A percentile compares a stretch with the other conserved stretches of the same genome.
Conservation (phyloP, 257 asterid genomes). For the Nicotiana undulata region DNA sequence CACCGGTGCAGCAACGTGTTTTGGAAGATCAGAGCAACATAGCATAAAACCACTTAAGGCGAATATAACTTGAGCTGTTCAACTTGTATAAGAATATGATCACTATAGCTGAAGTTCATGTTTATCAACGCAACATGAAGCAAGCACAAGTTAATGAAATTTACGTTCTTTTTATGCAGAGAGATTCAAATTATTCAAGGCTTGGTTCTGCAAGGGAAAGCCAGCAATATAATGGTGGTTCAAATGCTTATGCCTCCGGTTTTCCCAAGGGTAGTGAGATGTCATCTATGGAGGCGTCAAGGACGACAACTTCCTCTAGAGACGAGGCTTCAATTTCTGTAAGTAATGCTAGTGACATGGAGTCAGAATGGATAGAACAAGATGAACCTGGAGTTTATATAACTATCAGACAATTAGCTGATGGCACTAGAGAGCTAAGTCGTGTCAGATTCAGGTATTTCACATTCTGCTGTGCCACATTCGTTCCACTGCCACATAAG, state of each 20-base stretch:
- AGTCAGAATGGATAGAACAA: slow-evolving; percentile 87
- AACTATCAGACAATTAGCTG: slow-evolving; percentile 79
- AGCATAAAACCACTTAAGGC: not conserved
- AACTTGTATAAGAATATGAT: not conserved
- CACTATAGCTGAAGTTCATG: not conserved
- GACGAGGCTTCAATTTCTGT: slow-evolving; percentile 75
- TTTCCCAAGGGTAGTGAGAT: slow-evolving; percentile 34
- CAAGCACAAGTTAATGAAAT: not conserved
- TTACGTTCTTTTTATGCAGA: slow-evolving; percentile 34
- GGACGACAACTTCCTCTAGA: slow-evolving; percentile 74
- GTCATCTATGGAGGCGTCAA: slow-evolving; percentile 63
- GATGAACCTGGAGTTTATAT: slow-evolving; percentile 91
- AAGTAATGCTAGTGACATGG: slow-evolving; percentile 91
- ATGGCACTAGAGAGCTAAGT: slow-evolving; percentile 84
- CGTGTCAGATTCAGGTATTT: slow-evolving; percentile 90
- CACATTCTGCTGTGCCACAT: not conserved
- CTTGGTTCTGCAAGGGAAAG: slow-evolving; percentile 67
- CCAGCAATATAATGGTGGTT: slow-evolving; percentile 20
- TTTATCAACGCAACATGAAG: too few species aligned
- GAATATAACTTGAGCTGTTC: not conserved
- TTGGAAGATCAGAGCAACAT: too few species aligned
- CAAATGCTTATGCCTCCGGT: slow-evolving; percentile 29
- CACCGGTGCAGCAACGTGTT: too few species aligned
- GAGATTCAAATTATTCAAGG: slow-evolving; percentile 77
- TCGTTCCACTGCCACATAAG: not conserved